Evolutionary conservation across 129 eudicot species (phyloP), one percentile per base, ranked within the genome.

Genomic region (Flaveria brownii): DNA sequence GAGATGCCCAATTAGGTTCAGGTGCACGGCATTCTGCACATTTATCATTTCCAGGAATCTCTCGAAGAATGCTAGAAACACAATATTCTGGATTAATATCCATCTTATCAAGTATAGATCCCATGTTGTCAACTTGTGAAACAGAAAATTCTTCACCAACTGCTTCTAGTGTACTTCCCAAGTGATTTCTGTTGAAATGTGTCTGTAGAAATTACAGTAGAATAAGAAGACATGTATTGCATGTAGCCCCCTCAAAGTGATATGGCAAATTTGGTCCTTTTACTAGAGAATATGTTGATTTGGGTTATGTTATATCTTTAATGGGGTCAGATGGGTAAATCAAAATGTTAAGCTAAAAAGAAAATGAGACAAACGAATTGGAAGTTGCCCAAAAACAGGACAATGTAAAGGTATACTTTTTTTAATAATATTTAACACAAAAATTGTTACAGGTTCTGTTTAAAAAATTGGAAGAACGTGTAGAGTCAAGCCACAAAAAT

Each of bases 1-100:
- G 90, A 66, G 99, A 94, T 42, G 99, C 99, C 99, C 99, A 94
- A 80, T 91, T 97, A 57, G 99, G 99, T 9, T 86, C 96, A 74
- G 88, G 80, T 63, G 89, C 90, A 84, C 88, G 28, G 62, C 99
- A 94, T 72, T 94, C 99, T 77, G 96, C 97, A 81, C 99, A 94
- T 18, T 81, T 66, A 80, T 94, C 92, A 78, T 94, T 94, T 67
- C 99, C 99, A 36, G 88, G 91, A 78, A 94, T 85, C 82, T 91
- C 87, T 49, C 93, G 83, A 18, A 94, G 92, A 77, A 94, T 70
- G 68, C 25, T 80, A 50, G 93, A 89, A 59, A 94, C 96, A 59
- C 82, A 78, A 86, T 87, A 86, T 33, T 72, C 82, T 76, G 72
- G 83, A 65, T 88, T 87, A 11, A 51, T 69, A 66, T 87, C 69